These are phyloP conservation scores for Piloderma croceum DNA, from an alignment of 768 basidiomycete species.

Conservation along the genomic window DNA sequence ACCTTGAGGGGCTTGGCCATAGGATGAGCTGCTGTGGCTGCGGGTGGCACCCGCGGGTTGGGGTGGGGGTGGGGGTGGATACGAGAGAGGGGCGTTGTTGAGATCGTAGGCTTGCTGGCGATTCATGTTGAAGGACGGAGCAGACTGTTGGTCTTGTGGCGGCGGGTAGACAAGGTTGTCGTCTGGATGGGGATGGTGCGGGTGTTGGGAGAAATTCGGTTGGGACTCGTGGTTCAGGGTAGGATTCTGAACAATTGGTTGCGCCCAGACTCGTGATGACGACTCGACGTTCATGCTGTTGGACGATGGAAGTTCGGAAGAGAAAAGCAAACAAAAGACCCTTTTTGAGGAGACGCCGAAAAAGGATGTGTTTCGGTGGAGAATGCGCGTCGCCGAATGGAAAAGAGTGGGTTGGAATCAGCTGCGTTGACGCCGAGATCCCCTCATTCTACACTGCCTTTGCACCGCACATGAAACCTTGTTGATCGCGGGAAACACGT, in stretches of 20 bases:
- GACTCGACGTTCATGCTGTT: constrained; percentile 28
- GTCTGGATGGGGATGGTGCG: too few species aligned
- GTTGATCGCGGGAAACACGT: too few species aligned
- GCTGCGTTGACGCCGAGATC: too few species aligned
- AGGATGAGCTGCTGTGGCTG: constrained; percentile 27
- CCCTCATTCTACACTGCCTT: too few species aligned
- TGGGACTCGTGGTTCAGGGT: too few species aligned
- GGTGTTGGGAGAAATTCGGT: too few species aligned
- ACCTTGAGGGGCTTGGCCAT: constrained; percentile 24
- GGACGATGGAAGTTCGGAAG: constrained; percentile 14
- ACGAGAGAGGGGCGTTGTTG: constrained; percentile 18
- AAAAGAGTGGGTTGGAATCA: too few species aligned
- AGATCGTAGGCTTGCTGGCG: constrained; percentile 25
- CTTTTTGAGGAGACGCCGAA: background rate
- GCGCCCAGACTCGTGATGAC: constrained; percentile 30
- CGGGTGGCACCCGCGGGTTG: constrained; percentile 27
- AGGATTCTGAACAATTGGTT: constrained; percentile 23
- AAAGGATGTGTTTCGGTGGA: too few species aligned
- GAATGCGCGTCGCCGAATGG: too few species aligned
- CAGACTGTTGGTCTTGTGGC: too few species aligned
- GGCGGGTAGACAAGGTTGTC: too few species aligned
- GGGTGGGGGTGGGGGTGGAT: constrained; percentile 33
- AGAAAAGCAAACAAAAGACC: constrained; percentile 1
- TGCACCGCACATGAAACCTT: too few species aligned
- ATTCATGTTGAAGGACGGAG: constrained; percentile 29